A percentile compares a stretch with the other conserved stretches of the same genome.
Evolutionary conservation across 257 asterid genomes (phyloP).

Genomic region (Capsicum rhomboideum): DNA sequence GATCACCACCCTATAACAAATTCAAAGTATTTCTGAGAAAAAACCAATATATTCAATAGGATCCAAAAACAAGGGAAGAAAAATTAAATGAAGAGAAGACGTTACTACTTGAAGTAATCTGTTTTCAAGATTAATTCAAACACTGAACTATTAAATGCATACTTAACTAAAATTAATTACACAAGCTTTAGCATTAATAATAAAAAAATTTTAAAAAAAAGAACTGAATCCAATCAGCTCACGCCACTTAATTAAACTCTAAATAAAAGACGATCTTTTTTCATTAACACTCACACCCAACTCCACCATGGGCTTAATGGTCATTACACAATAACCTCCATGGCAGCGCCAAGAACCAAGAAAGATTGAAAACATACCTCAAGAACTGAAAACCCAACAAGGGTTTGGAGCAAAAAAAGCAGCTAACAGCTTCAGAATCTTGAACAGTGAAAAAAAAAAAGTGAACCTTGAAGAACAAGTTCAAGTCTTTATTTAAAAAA

Average conservation of each 20-base stretch:
- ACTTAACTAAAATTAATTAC: neutral
- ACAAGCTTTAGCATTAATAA: neutral
- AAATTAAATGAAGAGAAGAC: conserved; percentile 2
- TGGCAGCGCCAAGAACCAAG: neutral
- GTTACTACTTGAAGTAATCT: neutral
- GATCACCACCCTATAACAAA: neutral
- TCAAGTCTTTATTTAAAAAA: neutral
- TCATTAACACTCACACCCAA: neutral
- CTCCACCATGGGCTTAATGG: neutral
- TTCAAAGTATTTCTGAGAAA: neutral
- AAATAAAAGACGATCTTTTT: neutral
- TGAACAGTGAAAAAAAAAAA: neutral
- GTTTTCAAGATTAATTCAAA: neutral
- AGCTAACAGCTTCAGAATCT: neutral
- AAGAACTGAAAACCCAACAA: neutral
- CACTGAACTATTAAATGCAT: neutral
- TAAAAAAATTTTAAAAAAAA: neutral
- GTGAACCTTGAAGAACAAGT: neutral
- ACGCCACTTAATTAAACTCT: neutral
- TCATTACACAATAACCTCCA: neutral
- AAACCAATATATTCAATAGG: neutral
- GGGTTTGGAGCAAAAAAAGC: neutral
- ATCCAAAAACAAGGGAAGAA: neutral
- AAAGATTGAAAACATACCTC: neutral
- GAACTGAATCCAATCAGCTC: neutral